Evolutionary conservation across 2,329 filamentous ascomycete species (phyloP).

Genomic region (Paraphoma chrysanthemicola): DNA sequence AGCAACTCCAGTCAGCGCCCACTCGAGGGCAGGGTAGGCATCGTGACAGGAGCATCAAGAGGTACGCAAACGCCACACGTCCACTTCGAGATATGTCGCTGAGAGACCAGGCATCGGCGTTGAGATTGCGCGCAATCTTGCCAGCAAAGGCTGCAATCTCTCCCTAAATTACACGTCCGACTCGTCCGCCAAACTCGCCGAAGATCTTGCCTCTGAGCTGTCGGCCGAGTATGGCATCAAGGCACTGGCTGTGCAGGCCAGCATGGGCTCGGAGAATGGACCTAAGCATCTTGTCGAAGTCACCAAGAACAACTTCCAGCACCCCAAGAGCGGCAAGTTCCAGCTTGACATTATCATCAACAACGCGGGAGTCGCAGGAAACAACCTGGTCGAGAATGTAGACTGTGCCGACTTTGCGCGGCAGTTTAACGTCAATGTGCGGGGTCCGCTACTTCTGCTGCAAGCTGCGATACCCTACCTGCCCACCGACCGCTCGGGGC

Average conservation of each 20-base stretch:
- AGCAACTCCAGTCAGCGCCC: conserved; percentile 41
- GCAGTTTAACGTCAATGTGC: conserved; percentile 81
- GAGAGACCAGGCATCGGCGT: conserved; percentile 71
- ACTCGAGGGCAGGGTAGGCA: conserved; percentile 74
- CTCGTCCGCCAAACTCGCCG: conserved; percentile 61
- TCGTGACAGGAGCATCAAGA: conserved; percentile 81
- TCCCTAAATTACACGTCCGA: conserved; percentile 76
- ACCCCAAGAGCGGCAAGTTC: conserved; percentile 62
- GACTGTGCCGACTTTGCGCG: conserved; percentile 70
- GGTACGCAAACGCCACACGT: conserved; percentile 56
- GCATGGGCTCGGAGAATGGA: conserved; percentile 69
- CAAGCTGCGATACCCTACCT: conserved; percentile 76
- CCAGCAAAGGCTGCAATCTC: conserved; percentile 72
- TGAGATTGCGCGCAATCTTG: conserved; percentile 72
- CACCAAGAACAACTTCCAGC: conserved; percentile 65
- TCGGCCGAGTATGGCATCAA: conserved; percentile 64
- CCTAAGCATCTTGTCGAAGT: conserved; percentile 66
- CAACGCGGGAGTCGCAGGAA: conserved; percentile 76
- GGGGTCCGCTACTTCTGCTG: conserved; percentile 78
- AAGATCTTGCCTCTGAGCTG: conserved; percentile 64
- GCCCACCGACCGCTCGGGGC: conserved; percentile 70
- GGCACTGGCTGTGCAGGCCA: conserved; percentile 71
- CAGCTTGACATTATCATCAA: conserved; percentile 86
- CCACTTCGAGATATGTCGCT: not conserved
- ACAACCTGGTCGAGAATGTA: conserved; percentile 70